A percentile compares a stretch with the other conserved stretches of the same genome.
These are phyloP conservation scores for Dalbergia cochinchinensis DNA, from an alignment of 306 rosid genomes.

Conservation along the genomic window DNA sequence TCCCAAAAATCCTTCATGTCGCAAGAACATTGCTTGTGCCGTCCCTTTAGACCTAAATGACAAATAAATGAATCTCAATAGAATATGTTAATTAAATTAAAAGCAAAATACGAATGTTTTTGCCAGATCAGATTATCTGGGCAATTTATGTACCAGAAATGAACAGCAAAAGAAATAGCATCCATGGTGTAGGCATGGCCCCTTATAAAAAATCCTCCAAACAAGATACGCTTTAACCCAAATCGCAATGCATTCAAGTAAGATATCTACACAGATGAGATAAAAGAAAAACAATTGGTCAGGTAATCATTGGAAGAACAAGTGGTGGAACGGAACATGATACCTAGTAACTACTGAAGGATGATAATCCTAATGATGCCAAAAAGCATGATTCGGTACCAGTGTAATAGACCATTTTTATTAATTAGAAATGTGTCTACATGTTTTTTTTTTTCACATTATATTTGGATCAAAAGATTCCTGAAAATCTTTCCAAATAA, in stretches of 20 bases:
- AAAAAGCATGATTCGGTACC: slow-evolving; percentile 35
- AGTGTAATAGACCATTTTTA: slow-evolving; percentile 5
- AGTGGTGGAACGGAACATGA: slow-evolving; percentile 16
- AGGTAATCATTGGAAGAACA: slow-evolving; percentile 23
- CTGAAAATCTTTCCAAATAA: slow-evolving; percentile 2
- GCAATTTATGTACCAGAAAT: slow-evolving; percentile 66
- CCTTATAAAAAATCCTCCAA: slow-evolving; percentile 93
- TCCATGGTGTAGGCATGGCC: slow-evolving; percentile 97
- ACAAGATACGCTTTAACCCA: slow-evolving; percentile 87
- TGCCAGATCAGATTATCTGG: neutral
- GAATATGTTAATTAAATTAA: slow-evolving; percentile 8
- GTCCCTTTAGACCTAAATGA: slow-evolving; percentile 80
- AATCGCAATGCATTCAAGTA: slow-evolving; percentile 80
- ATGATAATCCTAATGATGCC: slow-evolving; percentile 21
- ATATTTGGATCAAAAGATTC: slow-evolving; percentile 1
- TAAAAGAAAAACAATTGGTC: slow-evolving; percentile 17
- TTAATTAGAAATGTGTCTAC: neutral
- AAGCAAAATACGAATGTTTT: neutral
- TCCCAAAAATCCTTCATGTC: slow-evolving; percentile 92
- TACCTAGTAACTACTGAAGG: slow-evolving; percentile 20
- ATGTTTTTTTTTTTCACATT: neutral
- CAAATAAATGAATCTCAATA: slow-evolving; percentile 37
- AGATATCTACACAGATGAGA: slow-evolving; percentile 65
- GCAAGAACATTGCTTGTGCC: slow-evolving; percentile 88
- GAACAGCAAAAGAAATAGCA: slow-evolving; percentile 85